Evolutionary conservation across 768 basidiomycete species (phyloP).

Genomic region (Dacryopinax spathularia): DNA sequence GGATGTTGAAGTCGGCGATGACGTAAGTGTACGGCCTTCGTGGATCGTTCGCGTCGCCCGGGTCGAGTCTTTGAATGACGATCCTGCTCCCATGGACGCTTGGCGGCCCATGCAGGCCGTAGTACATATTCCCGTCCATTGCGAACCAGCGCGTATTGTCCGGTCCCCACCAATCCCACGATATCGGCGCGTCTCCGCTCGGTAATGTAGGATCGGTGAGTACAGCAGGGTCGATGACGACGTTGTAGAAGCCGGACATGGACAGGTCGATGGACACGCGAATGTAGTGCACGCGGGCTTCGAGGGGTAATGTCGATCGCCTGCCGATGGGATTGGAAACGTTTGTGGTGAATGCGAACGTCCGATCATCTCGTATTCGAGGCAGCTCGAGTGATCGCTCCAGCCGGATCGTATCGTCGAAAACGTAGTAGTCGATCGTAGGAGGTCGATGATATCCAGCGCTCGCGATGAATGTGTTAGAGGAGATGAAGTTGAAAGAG

Average conservation of each 20-base stretch:
- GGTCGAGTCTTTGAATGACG: not conserved
- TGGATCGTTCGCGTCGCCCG: not conserved
- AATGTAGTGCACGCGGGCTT: not conserved
- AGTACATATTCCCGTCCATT: constrained; percentile 1
- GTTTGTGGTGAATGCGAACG: not conserved
- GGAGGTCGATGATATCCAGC: not conserved
- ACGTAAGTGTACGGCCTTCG: not conserved
- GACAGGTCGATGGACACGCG: not conserved
- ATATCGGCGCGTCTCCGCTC: not conserved
- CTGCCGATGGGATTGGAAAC: not conserved
- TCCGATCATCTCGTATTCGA: not conserved
- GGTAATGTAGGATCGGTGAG: not conserved
- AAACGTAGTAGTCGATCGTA: not conserved
- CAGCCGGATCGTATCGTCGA: not conserved
- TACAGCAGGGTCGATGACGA: not conserved
- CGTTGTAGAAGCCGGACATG: not conserved
- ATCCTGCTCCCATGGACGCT: not conserved
- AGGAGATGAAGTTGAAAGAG: not conserved
- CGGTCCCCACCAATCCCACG: not conserved
- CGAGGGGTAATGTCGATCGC: not conserved
- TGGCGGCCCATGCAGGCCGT: not conserved
- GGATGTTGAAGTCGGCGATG: not conserved
- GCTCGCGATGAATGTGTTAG: not conserved
- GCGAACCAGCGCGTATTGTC: not conserved
- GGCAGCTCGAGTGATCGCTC: not conserved